A percentile compares a stretch with the other conserved stretches of the same genome.
Conservation (phyloP, 2,329 filamentous ascomycete genomes). For the Exophiala xenobiotica region DNA sequence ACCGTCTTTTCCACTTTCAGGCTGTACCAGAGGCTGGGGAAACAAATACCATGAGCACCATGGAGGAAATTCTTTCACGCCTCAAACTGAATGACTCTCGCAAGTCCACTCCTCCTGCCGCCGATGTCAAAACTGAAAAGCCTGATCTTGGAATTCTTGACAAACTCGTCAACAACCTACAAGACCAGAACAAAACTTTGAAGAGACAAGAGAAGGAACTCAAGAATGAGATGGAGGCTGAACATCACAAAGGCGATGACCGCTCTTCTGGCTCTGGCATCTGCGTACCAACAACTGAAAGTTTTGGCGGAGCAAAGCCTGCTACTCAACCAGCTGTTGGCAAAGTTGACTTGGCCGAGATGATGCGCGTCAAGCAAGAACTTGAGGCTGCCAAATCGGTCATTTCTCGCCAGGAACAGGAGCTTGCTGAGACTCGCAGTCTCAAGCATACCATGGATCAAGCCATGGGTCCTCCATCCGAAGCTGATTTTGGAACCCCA, state of each 20-base stretch:
- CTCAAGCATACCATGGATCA: constrained; percentile 63
- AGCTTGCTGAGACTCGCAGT: constrained; percentile 59
- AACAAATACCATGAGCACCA: constrained; percentile 38
- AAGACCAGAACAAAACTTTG: constrained; percentile 66
- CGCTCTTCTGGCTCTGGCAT: constrained; percentile 39
- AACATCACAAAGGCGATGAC: constrained; percentile 26
- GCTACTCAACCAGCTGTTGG: constrained; percentile 17
- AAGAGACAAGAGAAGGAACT: constrained; percentile 59
- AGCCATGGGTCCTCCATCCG: constrained; percentile 54
- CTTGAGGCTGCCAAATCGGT: constrained; percentile 57
- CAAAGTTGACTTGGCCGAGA: constrained; percentile 46
- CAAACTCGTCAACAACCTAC: constrained; percentile 64
- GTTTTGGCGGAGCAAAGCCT: constrained; percentile 27
- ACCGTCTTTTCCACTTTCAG: constrained; percentile 6
- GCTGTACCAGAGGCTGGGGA: constrained; percentile 27
- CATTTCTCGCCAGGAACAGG: constrained; percentile 60
- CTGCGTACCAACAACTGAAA: constrained; percentile 43
- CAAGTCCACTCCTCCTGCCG: constrained; percentile 20
- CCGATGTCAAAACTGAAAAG: constrained; percentile 21
- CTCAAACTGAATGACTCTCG: constrained; percentile 39
- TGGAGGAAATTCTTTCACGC: constrained; percentile 62
- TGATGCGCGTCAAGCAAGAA: constrained; percentile 57
- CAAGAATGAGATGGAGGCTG: constrained; percentile 22
- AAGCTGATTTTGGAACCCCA: constrained; percentile 49
- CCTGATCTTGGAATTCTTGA: constrained; percentile 39